Base-by-base conservation (phyloP, 257 asterid genomes). In the Paraleonurus japonicus region DNA sequence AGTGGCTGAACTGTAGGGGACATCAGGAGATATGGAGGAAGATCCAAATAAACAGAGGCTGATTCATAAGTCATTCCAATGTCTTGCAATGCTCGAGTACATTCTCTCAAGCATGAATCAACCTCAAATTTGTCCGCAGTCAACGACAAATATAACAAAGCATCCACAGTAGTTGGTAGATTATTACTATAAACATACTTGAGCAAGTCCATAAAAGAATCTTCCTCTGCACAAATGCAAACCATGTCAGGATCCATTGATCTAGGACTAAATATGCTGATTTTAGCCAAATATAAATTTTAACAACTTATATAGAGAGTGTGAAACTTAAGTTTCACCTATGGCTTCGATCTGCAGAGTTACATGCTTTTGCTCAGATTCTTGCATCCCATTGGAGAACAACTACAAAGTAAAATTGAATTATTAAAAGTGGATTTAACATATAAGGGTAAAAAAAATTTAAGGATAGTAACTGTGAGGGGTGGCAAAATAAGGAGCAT, bases 101-200 rank as follows among this genome's bases (percentile, higher is more conserved):
- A 88, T 70, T 90, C 77, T 50, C 87, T 85, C 96, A 90, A 83
- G 83, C 94, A 88, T n/a, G n/a, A n/a, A n/a, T n/a, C n/a, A n/a
- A n/a, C n/a, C n/a, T n/a, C n/a, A n/a, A n/a, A n/a, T n/a, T n/a
- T n/a, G n/a, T n/a, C n/a, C n/a, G n/a, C n/a, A n/a, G n/a, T n/a
- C n/a, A n/a, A n/a, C n/a, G n/a, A 12, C 51, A 43, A 4, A 43
- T 43, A n/a, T 16, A 43, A 2, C 51, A 43, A 43, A 43, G 51
- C 51, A 43, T 10, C 4, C 51, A 13, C 2, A 9, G 51, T 12
- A 13, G 51, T 13, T 10, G 51, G 51, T 41, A 90, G 55, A 65
- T 82, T 80, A 71, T 81, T 86, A 79, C 89, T 82, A 76, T 90
- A 86, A 85, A 88, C 88, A 61, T 83, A 90, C 66, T 75, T 82